Percentiles rank a stretch among this genome's conserved stretches.
These are phyloP conservation scores for Paulownia fortunei DNA, from an alignment of 257 asterid genomes.

Conservation along the genomic window DNA sequence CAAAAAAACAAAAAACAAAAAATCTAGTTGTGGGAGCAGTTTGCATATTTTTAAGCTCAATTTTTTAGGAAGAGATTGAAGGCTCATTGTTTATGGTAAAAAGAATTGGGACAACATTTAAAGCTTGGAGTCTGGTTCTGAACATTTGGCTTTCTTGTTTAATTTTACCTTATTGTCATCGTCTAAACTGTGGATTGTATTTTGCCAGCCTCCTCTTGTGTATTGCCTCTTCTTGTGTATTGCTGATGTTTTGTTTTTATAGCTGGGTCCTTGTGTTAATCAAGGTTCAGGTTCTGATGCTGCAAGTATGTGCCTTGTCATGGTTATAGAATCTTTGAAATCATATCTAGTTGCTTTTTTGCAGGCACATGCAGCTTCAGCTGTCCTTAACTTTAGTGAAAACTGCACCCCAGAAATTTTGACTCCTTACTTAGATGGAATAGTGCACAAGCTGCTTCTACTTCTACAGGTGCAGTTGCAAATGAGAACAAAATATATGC, in stretches of 20 bases:
- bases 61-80: no score
- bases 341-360: constrained; percentile 23
- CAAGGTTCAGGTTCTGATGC: constrained; percentile 16
- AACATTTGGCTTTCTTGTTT: no score
- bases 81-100: no score
- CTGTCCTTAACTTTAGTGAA: constrained; percentile 92
- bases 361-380: constrained; percentile 99
- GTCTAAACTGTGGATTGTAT: no score
- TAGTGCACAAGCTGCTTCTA: constrained; percentile 79
- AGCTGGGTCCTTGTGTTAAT: neutral
- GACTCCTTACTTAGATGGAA: constrained; percentile 83
- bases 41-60: no score
- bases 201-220: no score
- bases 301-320: constrained; percentile 5
- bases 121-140: no score
- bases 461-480: constrained; percentile 71
- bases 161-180: no score
- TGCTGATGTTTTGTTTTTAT: neutral
- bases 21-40: no score
- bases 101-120: no score
- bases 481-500: constrained; percentile 8
- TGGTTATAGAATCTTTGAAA: constrained; percentile 6
- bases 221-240: neutral
- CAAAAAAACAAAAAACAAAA: no score
- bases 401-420: constrained; percentile 90